Percentiles rank a stretch among this genome's conserved stretches.
phyloP scores from a whole-genome alignment of 129 eudicot genomes.

The Ambrosia artemisiifolia region DNA sequence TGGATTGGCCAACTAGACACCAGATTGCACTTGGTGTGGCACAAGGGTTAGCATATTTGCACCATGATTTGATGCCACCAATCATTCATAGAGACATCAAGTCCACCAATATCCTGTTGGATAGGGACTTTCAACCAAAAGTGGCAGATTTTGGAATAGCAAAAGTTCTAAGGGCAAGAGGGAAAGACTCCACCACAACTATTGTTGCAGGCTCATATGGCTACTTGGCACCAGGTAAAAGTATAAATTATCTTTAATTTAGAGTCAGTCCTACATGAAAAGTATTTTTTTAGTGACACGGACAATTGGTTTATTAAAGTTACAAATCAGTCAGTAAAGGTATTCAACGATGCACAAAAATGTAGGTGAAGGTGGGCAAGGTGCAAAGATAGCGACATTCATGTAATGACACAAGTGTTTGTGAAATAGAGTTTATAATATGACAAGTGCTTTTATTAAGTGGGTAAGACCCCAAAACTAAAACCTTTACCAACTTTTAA shows the following conservation, averaged over 20 bases:
- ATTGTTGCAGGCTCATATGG: constrained; percentile 90
- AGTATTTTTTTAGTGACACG: background rate
- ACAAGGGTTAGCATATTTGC: constrained; percentile 86
- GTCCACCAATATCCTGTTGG: constrained; percentile 78
- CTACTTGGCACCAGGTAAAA: constrained; percentile 87
- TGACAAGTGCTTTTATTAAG: background rate
- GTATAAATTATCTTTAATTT: background rate
- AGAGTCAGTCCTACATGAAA: background rate
- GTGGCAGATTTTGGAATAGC: constrained; percentile 97
- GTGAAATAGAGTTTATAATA: background rate
- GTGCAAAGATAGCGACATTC: background rate
- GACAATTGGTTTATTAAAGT: background rate
- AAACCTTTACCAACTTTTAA: background rate
- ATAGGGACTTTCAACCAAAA: constrained; percentile 60
- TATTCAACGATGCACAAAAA: background rate
- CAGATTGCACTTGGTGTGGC: constrained; percentile 89
- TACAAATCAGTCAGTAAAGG: background rate
- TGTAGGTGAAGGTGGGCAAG: background rate
- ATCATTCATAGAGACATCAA: constrained; percentile 89
- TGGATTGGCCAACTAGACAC: constrained; percentile 86
- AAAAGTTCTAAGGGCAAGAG: constrained; percentile 73
- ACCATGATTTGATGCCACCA: constrained; percentile 74
- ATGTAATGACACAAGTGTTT: background rate
- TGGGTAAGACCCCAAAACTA: background rate
- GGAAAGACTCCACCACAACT: constrained; percentile 77